Evolutionary conservation across 1,284 basidiomycete genomes (phyloP), one percentile per base, ranked within the genome.

Genomic region (Tilletiopsis washingtonensis): DNA sequence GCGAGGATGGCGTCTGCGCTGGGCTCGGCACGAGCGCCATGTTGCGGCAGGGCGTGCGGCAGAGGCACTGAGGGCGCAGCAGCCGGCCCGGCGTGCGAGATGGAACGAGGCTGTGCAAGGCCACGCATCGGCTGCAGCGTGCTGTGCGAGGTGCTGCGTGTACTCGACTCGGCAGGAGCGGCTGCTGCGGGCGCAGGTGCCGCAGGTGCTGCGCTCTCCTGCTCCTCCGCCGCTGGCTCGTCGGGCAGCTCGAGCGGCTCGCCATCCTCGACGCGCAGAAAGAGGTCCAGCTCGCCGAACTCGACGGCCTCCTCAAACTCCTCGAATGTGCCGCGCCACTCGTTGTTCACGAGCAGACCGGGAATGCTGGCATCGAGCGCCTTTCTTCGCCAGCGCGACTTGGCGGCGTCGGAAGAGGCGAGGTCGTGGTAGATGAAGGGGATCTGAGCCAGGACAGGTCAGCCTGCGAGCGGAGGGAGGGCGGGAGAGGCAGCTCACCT

Each of bases 251-350:
- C 19, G 3, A 38, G 39, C 11, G 56, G 49, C 14, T 50, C 42
- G 14, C 40, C 43, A 7, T 49, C 27, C 32, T 64, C 53, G 7
- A 70, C 52, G 17, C 57, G 49, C 2, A 73, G 54, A 21, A 73
- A 72, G 24, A 67, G 47, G 34, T 64, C 60, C 15, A 73, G 56
- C 56, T 71, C 69, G 27, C 67, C 69, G 37, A 62, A 66, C 45
- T 73, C 71, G 47, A 73, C 66, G 0, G 69, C 61, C 52, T 73
- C 68, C 42, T 73, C 67, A 37, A 73, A 73, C 20, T 73, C 71
- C 36, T 69, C 69, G 45, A 51, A 73, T 14, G 67, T 64, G 4
- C 71, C 71, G 6, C 67, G 48, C 71, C 71, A 73, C 40, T 73
- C 71, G 43, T 71, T 70, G 52, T 71, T 61, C 21, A 73, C 69